A percentile compares a stretch with the other conserved stretches of the same genome.
phyloP scores from a whole-genome alignment of 2,329 filamentous ascomycete genomes.

The Cytospora leucostoma region DNA sequence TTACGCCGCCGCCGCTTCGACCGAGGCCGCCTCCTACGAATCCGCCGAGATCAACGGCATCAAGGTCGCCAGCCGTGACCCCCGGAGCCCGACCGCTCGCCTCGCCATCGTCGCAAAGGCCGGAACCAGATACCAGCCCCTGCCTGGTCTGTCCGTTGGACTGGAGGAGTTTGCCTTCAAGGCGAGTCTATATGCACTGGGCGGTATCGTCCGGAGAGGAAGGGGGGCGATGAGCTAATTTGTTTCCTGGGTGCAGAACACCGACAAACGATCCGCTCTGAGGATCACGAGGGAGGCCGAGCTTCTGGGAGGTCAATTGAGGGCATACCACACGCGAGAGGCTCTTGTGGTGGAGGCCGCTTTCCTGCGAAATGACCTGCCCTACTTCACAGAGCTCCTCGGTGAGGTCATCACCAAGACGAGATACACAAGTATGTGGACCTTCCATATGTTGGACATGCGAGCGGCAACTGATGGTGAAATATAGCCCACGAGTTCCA shows the following conservation, averaged over 20 bases:
- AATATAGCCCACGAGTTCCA: constrained; percentile 79
- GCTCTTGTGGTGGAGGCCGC: constrained; percentile 89
- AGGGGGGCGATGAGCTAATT: constrained; percentile 48
- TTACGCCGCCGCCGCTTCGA: constrained; percentile 60
- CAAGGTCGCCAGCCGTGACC: constrained; percentile 90
- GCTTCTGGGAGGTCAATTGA: constrained; percentile 89
- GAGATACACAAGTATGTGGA: constrained; percentile 72
- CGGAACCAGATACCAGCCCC: constrained; percentile 87
- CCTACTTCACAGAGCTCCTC: constrained; percentile 95
- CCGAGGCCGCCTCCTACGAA: constrained; percentile 81
- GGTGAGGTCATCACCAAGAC: constrained; percentile 88
- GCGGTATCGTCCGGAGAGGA: constrained; percentile 17
- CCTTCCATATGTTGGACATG: constrained; percentile 22
- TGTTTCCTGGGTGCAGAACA: constrained; percentile 63
- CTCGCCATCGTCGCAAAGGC: constrained; percentile 92
- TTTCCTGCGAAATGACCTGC: constrained; percentile 93
- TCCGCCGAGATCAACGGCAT: constrained; percentile 81
- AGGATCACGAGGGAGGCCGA: constrained; percentile 94
- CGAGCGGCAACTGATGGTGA: constrained; percentile 27
- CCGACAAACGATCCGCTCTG: constrained; percentile 81
- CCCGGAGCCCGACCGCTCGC: constrained; percentile 84
- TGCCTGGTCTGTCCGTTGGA: constrained; percentile 85
- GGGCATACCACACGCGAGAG: constrained; percentile 87
- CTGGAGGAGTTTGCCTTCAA: constrained; percentile 97
- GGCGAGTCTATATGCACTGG: constrained; percentile 51